Conservation (phyloP, 1,139 yeast species). For the Candida mesenterica region DNA sequence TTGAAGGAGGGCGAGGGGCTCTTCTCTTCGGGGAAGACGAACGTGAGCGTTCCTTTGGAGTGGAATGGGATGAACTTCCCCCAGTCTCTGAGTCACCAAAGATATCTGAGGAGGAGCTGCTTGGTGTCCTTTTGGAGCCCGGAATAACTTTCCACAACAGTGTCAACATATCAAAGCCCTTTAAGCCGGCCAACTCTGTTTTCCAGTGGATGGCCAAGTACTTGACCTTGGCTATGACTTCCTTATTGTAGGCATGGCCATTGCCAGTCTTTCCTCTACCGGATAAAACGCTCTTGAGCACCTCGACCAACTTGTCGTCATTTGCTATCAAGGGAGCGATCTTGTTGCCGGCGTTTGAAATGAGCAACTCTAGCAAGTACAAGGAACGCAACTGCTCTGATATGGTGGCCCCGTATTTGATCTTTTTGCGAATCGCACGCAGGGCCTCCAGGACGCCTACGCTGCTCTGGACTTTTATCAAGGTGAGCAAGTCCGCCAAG, state of each 20-base stretch:
- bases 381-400: slow-evolving; percentile 66
- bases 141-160: slow-evolving; percentile 21
- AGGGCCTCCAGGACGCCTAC: slow-evolving; percentile 78
- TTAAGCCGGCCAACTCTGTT: slow-evolving; percentile 48
- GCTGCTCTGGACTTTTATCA: slow-evolving; percentile 38
- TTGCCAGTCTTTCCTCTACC: slow-evolving; percentile 39
- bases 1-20: slow-evolving; percentile 10
- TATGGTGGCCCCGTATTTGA: slow-evolving; percentile 72
- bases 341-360: slow-evolving; percentile 66
- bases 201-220: slow-evolving; percentile 65
- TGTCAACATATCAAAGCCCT: slow-evolving; percentile 53
- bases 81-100: background rate
- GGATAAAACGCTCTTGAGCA: slow-evolving; percentile 50
- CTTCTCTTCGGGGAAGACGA: background rate
- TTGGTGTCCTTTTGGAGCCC: background rate
- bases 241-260: slow-evolving; percentile 40
- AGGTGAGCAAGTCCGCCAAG: slow-evolving; percentile 36
- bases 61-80: no score
- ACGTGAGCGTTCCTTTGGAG: no score
- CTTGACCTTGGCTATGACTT: slow-evolving; percentile 46
- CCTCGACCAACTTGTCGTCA: slow-evolving; percentile 69
- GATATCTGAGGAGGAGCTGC: slow-evolving; percentile 1
- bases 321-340: slow-evolving; percentile 55
- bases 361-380: slow-evolving; percentile 67
- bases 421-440: slow-evolving; percentile 79